Evolutionary conservation across 768 basidiomycete genomes (phyloP), one percentile per base, ranked within the genome.

Genomic region (Hypholoma sublateritium): DNA sequence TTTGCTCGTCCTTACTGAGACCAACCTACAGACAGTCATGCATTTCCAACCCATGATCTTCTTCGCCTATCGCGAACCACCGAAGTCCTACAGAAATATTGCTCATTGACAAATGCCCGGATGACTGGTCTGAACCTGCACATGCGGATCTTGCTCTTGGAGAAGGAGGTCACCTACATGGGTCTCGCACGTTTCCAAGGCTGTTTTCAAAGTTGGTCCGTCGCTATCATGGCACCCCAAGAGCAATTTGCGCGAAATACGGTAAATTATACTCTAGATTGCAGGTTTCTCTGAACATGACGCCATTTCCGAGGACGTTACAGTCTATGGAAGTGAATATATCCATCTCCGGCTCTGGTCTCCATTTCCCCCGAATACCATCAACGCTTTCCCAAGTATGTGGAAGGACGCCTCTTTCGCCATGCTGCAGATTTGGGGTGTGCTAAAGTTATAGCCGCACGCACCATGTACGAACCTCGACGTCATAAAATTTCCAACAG

Each of bases 351-450:
- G 9, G 53, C 22, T 14, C 19, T 32, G 12, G 22, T 37, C 7
- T 21, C 41, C 9, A 42, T 64, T n/a, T 49, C 58, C 16, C 60
- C 60, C 58, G 50, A 16, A 56, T 37, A 5, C 60, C 63, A 4
- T 34, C 60, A 22, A 50, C 39, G 2, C 42, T 64, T 12, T 49
- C 53, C 21, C 58, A 58, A 43, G 63, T 64, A n/a, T 64, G 58
- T 34, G 17, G 63, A 52, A 43, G 32, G 39, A 53, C 6, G 47
- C 44, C 8, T 56, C 63, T 16, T 53, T 56, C 28, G 58, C 56
- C n/a, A 61, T 61, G 53, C 60, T 60, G 11, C 58, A 61, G 37
- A 41, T 64, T 11, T 64, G 63, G 63, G 52, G 57, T n/a, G 16
- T 53, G n/a, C 36, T 64, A 59, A 34, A 44, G 43, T 62, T 36